phyloP scores from a whole-genome alignment of 306 rosid genomes.

The Prunus davidiana region DNA sequence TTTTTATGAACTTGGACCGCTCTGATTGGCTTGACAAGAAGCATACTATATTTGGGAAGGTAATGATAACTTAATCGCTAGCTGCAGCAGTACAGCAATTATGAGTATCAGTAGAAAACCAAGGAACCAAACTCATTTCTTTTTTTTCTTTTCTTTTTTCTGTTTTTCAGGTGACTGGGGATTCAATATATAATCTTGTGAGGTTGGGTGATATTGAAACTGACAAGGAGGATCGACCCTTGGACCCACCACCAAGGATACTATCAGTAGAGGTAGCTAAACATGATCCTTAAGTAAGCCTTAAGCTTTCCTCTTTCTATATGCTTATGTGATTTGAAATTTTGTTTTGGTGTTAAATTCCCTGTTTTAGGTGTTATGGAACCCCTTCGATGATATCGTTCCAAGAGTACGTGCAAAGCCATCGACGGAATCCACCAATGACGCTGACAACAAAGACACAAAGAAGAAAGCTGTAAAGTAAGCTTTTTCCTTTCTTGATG shows the following conservation, averaged over 20 bases:
- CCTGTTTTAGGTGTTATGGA: constrained; percentile 72
- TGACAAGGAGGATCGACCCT: constrained; percentile 74
- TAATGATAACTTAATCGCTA: constrained; percentile 10
- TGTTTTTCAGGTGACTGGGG: constrained; percentile 83
- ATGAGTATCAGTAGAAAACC: not conserved
- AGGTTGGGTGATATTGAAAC: constrained; percentile 84
- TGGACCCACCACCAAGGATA: constrained; percentile 77
- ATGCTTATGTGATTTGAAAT: not conserved
- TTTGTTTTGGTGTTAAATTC: constrained; percentile 13
- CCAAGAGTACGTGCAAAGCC: constrained; percentile 57
- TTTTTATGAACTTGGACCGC: constrained; percentile 69
- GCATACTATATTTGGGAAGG: constrained; percentile 88
- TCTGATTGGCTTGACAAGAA: constrained; percentile 81
- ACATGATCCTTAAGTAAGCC: constrained; percentile 2
- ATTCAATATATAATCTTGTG: constrained; percentile 77
- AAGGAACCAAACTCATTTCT: not conserved
- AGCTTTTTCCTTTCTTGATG: constrained; percentile 19
- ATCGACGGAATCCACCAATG: constrained; percentile 34
- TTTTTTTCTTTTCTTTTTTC: not conserved
- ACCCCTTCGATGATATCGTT: constrained; percentile 85
- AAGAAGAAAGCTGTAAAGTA: constrained; percentile 87
- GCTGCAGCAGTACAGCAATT: not conserved
- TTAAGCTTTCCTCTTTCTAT: not conserved
- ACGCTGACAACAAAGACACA: constrained; percentile 50
- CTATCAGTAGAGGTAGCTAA: constrained; percentile 79